These are phyloP conservation scores for Picochlorum sp. DNA, from an alignment of 139 green algal genomes.

Conservation along the genomic window DNA sequence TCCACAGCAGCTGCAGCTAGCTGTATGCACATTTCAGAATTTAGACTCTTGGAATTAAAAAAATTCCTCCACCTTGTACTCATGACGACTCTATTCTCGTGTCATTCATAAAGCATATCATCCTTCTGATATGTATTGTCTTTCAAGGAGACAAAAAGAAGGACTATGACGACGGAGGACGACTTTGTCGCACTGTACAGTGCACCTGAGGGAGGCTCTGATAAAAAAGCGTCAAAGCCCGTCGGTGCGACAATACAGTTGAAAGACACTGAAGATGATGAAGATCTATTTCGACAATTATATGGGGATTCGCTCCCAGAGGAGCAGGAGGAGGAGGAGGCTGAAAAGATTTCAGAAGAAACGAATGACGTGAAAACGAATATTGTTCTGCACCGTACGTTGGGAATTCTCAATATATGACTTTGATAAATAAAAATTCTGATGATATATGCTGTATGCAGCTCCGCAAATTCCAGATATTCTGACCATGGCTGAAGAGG, in stretches of 20 bases:
- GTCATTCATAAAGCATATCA: not conserved
- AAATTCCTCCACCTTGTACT: no score
- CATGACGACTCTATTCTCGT: no score
- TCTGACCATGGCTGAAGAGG: not conserved
- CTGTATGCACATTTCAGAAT: no score
- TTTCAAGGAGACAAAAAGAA: not conserved
- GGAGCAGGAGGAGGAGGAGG: not conserved
- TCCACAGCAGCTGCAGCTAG: no score
- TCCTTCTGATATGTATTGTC: not conserved
- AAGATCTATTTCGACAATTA: slow-evolving; percentile 25
- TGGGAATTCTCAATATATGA: no score
- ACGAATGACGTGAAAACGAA: no score
- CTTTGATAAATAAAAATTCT: no score
- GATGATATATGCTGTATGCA: not conserved
- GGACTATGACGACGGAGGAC: not conserved
- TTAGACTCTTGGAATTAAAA: no score
- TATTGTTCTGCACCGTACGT: no score
- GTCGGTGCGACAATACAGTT: not conserved
- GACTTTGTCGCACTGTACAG: slow-evolving; percentile 1
- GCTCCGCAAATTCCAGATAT: not conserved
- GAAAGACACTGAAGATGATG: slow-evolving; percentile 35
- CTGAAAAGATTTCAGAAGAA: no score
- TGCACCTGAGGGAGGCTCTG: slow-evolving; percentile 23
- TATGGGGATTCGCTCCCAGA: slow-evolving; percentile 17
- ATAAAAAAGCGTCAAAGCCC: not conserved